Evolutionary conservation across 306 rosid genomes (phyloP).

Genomic region (Glycine soja): DNA sequence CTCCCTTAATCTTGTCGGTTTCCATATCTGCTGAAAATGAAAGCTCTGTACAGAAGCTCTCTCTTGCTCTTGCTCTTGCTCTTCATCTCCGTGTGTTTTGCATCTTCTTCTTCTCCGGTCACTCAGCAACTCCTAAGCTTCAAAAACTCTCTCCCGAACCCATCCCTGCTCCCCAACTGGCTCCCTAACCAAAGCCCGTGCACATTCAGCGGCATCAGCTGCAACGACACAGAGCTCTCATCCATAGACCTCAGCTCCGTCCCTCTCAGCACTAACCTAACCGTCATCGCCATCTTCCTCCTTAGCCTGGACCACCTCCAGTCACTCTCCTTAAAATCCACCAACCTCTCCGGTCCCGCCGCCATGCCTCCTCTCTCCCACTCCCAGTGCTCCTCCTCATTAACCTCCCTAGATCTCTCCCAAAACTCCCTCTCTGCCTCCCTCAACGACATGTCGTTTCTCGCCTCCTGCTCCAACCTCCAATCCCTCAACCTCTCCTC

Average conservation of each 20-base stretch:
- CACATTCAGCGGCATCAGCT: slow-evolving; percentile 63
- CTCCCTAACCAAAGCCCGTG: slow-evolving; percentile 68
- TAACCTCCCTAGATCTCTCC: slow-evolving; percentile 78
- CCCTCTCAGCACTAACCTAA: slow-evolving; percentile 64
- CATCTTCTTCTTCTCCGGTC: neutral
- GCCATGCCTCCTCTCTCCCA: slow-evolving; percentile 52
- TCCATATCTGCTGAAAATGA: slow-evolving; percentile 33
- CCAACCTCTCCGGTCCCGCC: slow-evolving; percentile 60
- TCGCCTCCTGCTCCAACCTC: slow-evolving; percentile 58
- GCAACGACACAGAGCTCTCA: slow-evolving; percentile 61
- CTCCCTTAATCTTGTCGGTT: neutral
- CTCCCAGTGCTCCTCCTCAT: slow-evolving; percentile 61
- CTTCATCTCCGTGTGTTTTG: neutral
- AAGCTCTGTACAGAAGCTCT: slow-evolving; percentile 31
- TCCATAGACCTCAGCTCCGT: slow-evolving; percentile 68
- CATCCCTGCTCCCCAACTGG: slow-evolving; percentile 63
- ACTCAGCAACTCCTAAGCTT: slow-evolving; percentile 67
- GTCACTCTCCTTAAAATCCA: slow-evolving; percentile 52
- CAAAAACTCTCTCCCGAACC: slow-evolving; percentile 67
- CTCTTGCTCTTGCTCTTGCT: slow-evolving; percentile 6
- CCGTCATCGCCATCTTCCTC: slow-evolving; percentile 54
- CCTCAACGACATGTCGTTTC: slow-evolving; percentile 49
- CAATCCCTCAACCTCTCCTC: slow-evolving; percentile 70
- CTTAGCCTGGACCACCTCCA: slow-evolving; percentile 66
- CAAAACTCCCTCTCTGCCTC: slow-evolving; percentile 66